Base-by-base conservation (phyloP, 2,329 filamentous ascomycete genomes). In the Helotiales sp. region DNA sequence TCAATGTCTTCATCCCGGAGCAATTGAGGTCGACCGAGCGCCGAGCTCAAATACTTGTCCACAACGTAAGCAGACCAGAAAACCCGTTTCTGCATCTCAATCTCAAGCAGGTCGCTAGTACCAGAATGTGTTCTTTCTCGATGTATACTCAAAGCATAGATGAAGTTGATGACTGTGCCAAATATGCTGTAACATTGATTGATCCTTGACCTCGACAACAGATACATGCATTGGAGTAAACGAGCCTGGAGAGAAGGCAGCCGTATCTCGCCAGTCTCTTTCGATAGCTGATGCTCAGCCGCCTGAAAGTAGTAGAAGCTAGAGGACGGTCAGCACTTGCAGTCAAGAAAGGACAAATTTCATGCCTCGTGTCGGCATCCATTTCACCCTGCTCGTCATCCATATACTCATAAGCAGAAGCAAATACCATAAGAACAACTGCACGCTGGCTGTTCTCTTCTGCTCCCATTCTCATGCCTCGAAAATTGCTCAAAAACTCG, bases 1-100 rank as follows among this genome's bases (percentile, higher is more conserved):
- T 87, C 83, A 46, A 86, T 82, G 51, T 87, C 82, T 31, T 85
- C 82, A 40, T 87, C 83, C 46, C 84, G 83, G 22, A 86, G 80
- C 19, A 84, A 74, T 5, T 81, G 70, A 0, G 84, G 84, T 6
- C 84, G 75, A 0, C 85, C 85, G 31, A 87, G 80, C n/a, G 85
- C 79, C 17, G 85, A 81, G n/a, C 82, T 81, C 1, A 87, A 72
- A 58, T 86, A 86, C 36, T 83, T 83, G 63, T 88, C 84, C 1
- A 87, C 71, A 0, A 80, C 81, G 64, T 87, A 88, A 0, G 81
- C 79, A 2, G 79, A 79, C 85, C 85, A 87, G 51, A 88, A 86
- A 0, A 80, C 77, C 7, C 84, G 74, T 56, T 81, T 81, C 1
- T 81, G 76, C 40, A 81, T 80, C 58, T 87, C 82, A 0, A 71